Base-by-base conservation (phyloP, 495 filamentous ascomycete genomes). In the Penicillium macrosclerotiorum region DNA sequence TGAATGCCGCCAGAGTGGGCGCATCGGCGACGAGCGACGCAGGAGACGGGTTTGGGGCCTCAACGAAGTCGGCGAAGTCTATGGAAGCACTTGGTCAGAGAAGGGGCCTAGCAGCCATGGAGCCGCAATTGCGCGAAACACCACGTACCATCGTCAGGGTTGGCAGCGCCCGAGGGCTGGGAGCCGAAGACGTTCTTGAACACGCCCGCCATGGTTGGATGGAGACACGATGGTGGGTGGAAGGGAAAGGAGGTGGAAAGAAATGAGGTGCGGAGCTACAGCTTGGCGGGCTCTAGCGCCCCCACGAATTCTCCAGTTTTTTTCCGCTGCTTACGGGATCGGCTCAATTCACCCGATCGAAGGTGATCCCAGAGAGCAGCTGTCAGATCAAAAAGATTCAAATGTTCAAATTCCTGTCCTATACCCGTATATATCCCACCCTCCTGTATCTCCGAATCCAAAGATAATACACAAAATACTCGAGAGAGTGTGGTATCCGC, bases 11-110 rank as follows among this genome's bases (percentile, higher is more conserved):
- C 35, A 67, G 62, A 42, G 66, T 60, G 22, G 69, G 63, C n/a
- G 65, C 49, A 18, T 64, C 62, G 45, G 66, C 59, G 49, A 69
- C 42, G 49, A 78, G 63, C 20, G 75, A 77, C 17, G 67, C 71
- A 45, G 83, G 83, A 8, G 76, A 74, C 38, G 86, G 80, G 18
- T 81, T 75, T 48, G 85, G 77, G 48, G 78, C 83, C 60, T 78
- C 78, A 20, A 84, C 81, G 52, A 88, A 91, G 65, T 91, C 87
- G 62, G 82, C 86, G 58, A 91, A 90, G 62, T 88, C 86, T 91
- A 56, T 14, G 26, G 14, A 24, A 32, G 16, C 36, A 9, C 17
- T 22, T 40, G 8, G 42, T 52, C 25, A 52, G 42, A 40, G 6
- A n/a, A n/a, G n/a, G n/a, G n/a, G n/a, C n/a, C n/a, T n/a, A n/a